Conservation (phyloP, 441 rosid genomes). For the Rhodomyrtus psidioides region DNA sequence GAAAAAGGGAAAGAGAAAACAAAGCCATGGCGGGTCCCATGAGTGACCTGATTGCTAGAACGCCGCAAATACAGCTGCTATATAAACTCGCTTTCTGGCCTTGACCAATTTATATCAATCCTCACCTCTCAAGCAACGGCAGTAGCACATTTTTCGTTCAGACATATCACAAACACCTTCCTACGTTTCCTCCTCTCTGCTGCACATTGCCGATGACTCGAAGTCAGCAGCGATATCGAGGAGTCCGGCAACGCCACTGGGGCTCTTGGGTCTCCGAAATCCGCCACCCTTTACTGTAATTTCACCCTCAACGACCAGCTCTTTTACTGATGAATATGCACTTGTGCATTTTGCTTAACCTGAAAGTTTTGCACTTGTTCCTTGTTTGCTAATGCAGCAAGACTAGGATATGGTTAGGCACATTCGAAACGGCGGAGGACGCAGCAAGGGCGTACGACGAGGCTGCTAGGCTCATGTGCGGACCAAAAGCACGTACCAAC, state of each 20-base stretch:
- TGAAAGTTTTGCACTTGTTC: neutral
- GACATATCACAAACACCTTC: neutral
- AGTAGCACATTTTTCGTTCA: slow-evolving; percentile 8
- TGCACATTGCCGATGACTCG: slow-evolving; percentile 50
- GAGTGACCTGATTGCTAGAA: slow-evolving; percentile 1
- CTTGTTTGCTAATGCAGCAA: slow-evolving; percentile 39
- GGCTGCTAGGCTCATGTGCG: slow-evolving; percentile 96
- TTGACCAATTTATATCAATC: neutral
- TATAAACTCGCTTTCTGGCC: slow-evolving; percentile 7
- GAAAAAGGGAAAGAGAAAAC: neutral
- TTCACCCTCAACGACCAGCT: neutral
- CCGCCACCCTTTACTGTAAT: slow-evolving; percentile 91
- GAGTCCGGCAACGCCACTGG: slow-evolving; percentile 98
- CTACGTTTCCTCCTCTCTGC: neutral
- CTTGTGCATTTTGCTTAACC: neutral
- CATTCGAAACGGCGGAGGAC: slow-evolving; percentile 94
- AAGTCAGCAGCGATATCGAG: slow-evolving; percentile 88
- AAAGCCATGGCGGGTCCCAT: slow-evolving; percentile 13
- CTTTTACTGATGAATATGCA: neutral
- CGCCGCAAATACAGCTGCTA: slow-evolving; percentile 28
- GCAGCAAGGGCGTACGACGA: slow-evolving; percentile 96
- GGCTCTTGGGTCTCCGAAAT: slow-evolving; percentile 99
- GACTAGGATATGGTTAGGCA: slow-evolving; percentile 95
- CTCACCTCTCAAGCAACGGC: slow-evolving; percentile 7
- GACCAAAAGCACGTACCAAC: slow-evolving; percentile 85